Conservation (phyloP, 805 yeast species). For the Brettanomyces anomalus region DNA sequence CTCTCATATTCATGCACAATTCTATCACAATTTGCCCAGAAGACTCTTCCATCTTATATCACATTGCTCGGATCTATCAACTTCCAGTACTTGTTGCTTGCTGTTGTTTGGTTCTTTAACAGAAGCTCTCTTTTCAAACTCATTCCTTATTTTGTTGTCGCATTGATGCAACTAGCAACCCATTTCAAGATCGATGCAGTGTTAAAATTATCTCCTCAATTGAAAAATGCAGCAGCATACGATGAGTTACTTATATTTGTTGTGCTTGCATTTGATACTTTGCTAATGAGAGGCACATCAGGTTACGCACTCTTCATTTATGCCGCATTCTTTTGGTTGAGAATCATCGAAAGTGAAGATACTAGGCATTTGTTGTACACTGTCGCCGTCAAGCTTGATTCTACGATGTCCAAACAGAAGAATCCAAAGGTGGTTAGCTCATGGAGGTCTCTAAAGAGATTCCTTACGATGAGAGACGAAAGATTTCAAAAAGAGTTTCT, state of each 20-base stretch:
- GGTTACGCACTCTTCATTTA: conserved; percentile 60
- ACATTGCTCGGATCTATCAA: conserved; percentile 65
- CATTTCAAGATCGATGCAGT: conserved; percentile 33
- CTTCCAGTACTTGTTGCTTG: conserved; percentile 57
- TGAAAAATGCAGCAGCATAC: conserved; percentile 45
- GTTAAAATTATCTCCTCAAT: conserved; percentile 26
- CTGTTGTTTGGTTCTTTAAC: conserved; percentile 51
- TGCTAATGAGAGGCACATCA: conserved; percentile 54
- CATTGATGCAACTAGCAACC: conserved; percentile 46
- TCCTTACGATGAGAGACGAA: conserved; percentile 32
- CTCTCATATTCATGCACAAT: conserved; percentile 44
- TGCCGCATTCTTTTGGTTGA: conserved; percentile 57
- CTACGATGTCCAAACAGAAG: conserved; percentile 31
- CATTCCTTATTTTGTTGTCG: conserved; percentile 47
- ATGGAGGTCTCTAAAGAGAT: conserved; percentile 33
- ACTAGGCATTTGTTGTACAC: conserved; percentile 36
- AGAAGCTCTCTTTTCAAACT: conserved; percentile 59
- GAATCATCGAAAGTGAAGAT: conserved; percentile 47
- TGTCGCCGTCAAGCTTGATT: conserved; percentile 35
- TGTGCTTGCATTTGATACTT: conserved; percentile 48
- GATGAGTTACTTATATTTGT: conserved; percentile 50
- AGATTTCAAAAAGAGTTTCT: conserved; percentile 21
- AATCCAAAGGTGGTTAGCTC: conserved; percentile 33
- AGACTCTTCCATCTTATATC: conserved; percentile 48
- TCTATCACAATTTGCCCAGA: conserved; percentile 49